Evolutionary conservation across 371 early-diverging fungal species (phyloP), one percentile per base, ranked within the genome.

Genomic region (Lichtheimia ramosa): DNA sequence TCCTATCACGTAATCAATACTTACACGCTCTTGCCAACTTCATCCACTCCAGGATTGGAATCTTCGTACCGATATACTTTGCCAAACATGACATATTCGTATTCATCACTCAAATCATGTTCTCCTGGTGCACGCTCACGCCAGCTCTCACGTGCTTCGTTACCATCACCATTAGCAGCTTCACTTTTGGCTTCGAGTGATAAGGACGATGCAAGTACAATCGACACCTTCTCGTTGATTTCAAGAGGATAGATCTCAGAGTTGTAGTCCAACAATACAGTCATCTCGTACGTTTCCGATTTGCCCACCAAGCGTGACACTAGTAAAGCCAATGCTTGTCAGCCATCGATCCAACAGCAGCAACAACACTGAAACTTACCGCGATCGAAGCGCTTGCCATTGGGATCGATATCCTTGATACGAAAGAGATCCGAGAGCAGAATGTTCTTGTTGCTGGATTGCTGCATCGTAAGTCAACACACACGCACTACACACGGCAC

Each of bases 51-150:
- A n/a, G 83, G 80, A 27, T 82, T 79, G 41, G 83, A 77, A 61
- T 96, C 96, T 52, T 96, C 96, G 69, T 87, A 96, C 74, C 93
- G 87, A 82, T 93, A 98, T 20, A 95, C 92, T 73, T 94, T 93
- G 54, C 98, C 98, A 71, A 89, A 91, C 96, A 96, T 96, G 23
- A 98, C 97, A 71, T 98, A 98, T 43, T 98, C 97, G 73, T 91
- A 98, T 49, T 95, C 93, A 54, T 97, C 97, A 7, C 94, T 93
- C 67, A 97, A 69, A 51, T 91, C 87, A 54, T 82, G 77, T 62
- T 89, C 89, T 62, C 85, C 73, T 55, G 80, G 78, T 62, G 83
- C 78, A 72, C 83, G 79, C 68, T 87, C 73, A 50, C 85, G 78
- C 85, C 86, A 85, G 71, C 77, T 79, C 65, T 83, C 84, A 49